Evolutionary conservation across 768 basidiomycete genomes (phyloP).

Genomic region (Lentinula sp.): DNA sequence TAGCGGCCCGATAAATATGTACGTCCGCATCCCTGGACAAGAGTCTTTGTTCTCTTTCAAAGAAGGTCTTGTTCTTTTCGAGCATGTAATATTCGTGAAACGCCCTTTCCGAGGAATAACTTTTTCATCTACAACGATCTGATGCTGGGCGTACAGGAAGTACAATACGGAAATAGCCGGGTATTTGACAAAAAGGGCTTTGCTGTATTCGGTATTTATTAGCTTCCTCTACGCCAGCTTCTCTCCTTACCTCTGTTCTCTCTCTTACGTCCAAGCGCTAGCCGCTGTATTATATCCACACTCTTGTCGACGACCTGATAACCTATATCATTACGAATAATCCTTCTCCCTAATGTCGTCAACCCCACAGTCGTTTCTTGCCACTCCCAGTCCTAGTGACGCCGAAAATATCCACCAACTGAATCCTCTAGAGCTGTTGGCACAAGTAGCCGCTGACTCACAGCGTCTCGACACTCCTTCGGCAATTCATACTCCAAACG

Average conservation of each 20-base stretch:
- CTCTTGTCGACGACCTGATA: background rate
- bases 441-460: conserved; percentile 1
- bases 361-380: background rate
- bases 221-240: background rate
- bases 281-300: conserved; percentile 2
- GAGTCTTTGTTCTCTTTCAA: background rate
- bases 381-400: background rate
- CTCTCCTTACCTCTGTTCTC: background rate
- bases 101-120: background rate
- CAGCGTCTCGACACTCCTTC: background rate
- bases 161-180: conserved; percentile 34
- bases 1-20: background rate
- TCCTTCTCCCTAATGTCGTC: background rate
- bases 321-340: conserved; percentile 3
- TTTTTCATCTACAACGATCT: background rate
- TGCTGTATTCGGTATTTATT: background rate
- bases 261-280: conserved; percentile 7
- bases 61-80: background rate
- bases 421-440: background rate
- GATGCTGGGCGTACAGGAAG: background rate
- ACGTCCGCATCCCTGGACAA: background rate
- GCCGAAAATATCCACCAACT: background rate
- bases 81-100: background rate
- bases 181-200: conserved; percentile 9
- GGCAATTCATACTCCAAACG: background rate